These are phyloP conservation scores for Fonsecaea pedrosoi DNA, from an alignment of 2,329 filamentous ascomycete genomes.

Conservation along the genomic window DNA sequence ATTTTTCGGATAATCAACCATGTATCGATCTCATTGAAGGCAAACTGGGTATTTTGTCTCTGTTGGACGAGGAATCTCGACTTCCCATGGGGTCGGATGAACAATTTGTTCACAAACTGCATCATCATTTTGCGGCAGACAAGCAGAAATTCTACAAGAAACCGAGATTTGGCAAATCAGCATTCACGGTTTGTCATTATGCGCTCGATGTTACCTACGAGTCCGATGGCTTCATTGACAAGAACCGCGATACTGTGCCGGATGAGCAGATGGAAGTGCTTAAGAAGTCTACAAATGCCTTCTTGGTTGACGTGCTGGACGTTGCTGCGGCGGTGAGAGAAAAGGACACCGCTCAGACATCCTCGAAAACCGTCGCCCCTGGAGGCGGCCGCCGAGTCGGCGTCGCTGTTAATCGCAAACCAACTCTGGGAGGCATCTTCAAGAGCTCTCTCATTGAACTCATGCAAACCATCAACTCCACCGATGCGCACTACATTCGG, in stretches of 20 bases:
- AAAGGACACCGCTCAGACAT: conserved; percentile 72
- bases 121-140: conserved; percentile 87
- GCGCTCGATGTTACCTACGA: conserved; percentile 98
- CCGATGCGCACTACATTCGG: conserved; percentile 97
- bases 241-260: conserved; percentile 97
- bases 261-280: conserved; percentile 98
- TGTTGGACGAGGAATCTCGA: conserved; percentile 94
- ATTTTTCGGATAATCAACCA: conserved; percentile 98
- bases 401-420: conserved; percentile 92
- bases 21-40: conserved; percentile 99
- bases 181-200: conserved; percentile 98
- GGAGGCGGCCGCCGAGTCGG: conserved; percentile 82
- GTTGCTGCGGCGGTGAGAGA: conserved; percentile 87
- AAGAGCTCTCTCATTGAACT: conserved; percentile 97
- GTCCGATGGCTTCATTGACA: conserved; percentile 98
- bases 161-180: conserved; percentile 93
- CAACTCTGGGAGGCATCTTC: conserved; percentile 97
- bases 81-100: conserved; percentile 97
- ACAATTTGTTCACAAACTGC: conserved; percentile 93
- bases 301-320: conserved; percentile 82
- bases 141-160: conserved; percentile 99
- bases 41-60: conserved; percentile 88
- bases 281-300: conserved; percentile 80
- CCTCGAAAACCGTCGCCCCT: conserved; percentile 73
- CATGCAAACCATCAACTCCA: conserved; percentile 97